phyloP scores from a whole-genome alignment of 768 basidiomycete genomes.

The Hysterangium stoloniferum region DNA sequence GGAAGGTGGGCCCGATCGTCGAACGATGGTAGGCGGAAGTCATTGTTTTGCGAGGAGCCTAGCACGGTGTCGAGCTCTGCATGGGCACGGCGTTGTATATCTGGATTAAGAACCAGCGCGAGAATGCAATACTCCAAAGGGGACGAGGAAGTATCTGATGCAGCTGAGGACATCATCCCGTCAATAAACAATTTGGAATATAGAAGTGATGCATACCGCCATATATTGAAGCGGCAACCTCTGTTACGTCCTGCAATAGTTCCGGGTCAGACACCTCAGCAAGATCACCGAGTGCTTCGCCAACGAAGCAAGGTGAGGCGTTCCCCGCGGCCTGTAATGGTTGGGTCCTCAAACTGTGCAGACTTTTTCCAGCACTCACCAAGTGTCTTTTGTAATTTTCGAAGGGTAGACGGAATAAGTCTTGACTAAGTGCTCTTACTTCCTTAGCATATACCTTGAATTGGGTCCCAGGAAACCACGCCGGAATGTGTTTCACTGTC shows the following conservation, averaged over 20 bases:
- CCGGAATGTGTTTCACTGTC: constrained; percentile 16
- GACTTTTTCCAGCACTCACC: neutral
- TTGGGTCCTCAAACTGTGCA: neutral
- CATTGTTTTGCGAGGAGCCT: neutral
- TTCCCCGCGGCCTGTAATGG: constrained; percentile 7
- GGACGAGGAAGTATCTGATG: constrained; percentile 15
- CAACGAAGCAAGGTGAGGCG: constrained; percentile 2
- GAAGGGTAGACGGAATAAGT: neutral
- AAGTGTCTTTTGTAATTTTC: neutral
- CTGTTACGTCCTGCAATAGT: neutral
- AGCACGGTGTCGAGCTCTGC: constrained; percentile 15
- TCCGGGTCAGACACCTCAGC: too few relatives aligned
- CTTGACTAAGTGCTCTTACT: neutral
- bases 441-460: constrained; percentile 11
- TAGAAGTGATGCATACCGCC: constrained; percentile 6
- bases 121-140: constrained; percentile 14
- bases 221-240: neutral
- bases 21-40: constrained; percentile 13
- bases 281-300: neutral
- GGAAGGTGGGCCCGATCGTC: constrained; percentile 10
- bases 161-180: neutral
- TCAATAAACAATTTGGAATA: neutral
- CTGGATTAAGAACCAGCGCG: constrained; percentile 16
- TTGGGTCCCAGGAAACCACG: constrained; percentile 17
- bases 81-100: constrained; percentile 14